Base-by-base conservation (phyloP, 2,329 filamentous ascomycete genomes). In the Ophiostoma tasmaniense region DNA sequence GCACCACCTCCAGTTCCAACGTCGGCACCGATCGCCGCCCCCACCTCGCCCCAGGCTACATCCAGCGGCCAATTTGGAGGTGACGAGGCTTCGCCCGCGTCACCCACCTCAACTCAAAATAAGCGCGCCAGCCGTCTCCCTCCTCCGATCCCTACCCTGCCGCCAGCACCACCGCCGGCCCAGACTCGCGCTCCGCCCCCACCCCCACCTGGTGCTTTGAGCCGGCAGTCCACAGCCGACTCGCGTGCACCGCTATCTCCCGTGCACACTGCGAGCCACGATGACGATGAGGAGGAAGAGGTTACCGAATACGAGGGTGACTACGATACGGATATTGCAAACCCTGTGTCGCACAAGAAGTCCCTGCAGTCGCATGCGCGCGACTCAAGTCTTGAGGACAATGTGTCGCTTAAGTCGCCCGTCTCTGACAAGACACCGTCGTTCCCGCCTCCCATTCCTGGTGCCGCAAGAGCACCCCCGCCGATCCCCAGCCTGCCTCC, bases 261-360 rank as follows among this genome's bases (percentile, higher is more conserved):
- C 20, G 78, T 79, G 68, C 75, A 74, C 71, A 78, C 78, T 13
- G 73, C 75, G 11, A 78, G 28, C 0, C 39, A 37, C 30, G 89
- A 90, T 39, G 88, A 88, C 39, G 89, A 89, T 17, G 89, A 87
- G 33, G 89, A 90, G 70, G 92, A 90, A 70, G 93, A 96, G 75
- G 85, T 92, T 42, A 96, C 92, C 0, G 94, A 97, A 76, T 98
- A 98, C 75, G 95, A 99, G 76, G 95, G 94, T 7, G 95, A 98
- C 76, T 98, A 98, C 76, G 95, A 98, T 74, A 98, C 95, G 7
- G 95, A 98, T 76, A 98, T 98, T 76, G 93, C 90, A 1, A 92
- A 93, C n/a, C 90, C 92, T 11, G 92, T 87, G n/a, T 92, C 91
- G 69, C 92, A 97, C 78, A 97, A 96, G 79, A 94, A 97, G 79